A percentile compares a stretch with the other conserved stretches of the same genome.
phyloP scores from a whole-genome alignment of 2,329 filamentous ascomycete species.

The Remersonia thermophila region DNA sequence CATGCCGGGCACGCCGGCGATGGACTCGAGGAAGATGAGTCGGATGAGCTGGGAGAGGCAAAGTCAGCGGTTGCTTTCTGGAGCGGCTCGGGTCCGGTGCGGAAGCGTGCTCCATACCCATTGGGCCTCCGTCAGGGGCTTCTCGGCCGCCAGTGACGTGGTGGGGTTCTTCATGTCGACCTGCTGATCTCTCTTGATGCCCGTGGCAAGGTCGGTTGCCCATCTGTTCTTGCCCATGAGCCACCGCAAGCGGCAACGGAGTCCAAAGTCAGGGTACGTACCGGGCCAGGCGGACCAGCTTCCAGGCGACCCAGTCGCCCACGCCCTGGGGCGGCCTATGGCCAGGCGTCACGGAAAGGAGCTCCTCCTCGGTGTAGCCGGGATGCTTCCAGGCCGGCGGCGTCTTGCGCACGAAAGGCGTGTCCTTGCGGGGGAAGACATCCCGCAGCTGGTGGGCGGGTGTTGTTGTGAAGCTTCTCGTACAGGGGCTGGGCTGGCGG shows the following conservation, averaged over 20 bases:
- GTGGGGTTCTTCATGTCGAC: conserved; percentile 46
- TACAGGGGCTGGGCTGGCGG: conserved; percentile 10
- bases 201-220: conserved; percentile 56
- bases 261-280: conserved; percentile 7
- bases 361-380: conserved; percentile 66
- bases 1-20: conserved; percentile 94
- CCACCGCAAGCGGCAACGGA: too few relatives aligned
- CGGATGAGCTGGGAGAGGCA: conserved; percentile 51
- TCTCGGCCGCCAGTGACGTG: conserved; percentile 37
- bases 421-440: conserved; percentile 51
- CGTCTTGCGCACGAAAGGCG: conserved; percentile 48
- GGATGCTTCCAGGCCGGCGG: conserved; percentile 58
- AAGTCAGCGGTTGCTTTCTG: too few relatives aligned
- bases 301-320: conserved; percentile 69
- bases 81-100: too few relatives aligned
- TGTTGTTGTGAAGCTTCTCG: conserved; percentile 39
- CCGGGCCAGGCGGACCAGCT: conserved; percentile 51
- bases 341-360: conserved; percentile 59
- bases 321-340: conserved; percentile 62
- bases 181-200: conserved; percentile 59
- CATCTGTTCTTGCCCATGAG: conserved; percentile 1
- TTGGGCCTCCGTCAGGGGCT: conserved; percentile 68
- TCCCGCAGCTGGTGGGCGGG: conserved; percentile 34
- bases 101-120: conserved; percentile 55
- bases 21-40: conserved; percentile 87